phyloP scores from a whole-genome alignment of 768 basidiomycete genomes.

The Chalciporus chontae region DNA sequence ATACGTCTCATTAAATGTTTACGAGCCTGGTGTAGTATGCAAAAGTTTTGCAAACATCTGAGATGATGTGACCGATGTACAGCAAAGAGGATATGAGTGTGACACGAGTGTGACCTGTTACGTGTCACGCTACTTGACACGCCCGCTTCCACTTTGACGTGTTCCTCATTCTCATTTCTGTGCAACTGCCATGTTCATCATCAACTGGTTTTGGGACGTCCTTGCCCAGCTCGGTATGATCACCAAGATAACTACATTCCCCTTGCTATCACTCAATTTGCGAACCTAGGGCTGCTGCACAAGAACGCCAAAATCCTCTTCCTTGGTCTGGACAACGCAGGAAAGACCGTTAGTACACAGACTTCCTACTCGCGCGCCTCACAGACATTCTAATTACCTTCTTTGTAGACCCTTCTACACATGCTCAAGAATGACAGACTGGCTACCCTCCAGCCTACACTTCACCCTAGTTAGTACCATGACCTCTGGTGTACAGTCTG shows the following conservation, averaged over 20 bases:
- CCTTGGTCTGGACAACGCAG: conserved; percentile 97
- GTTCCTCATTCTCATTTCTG: conserved; percentile 18
- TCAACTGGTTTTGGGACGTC: conserved; percentile 97
- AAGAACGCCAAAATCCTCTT: conserved; percentile 99
- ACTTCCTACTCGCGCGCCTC: neutral
- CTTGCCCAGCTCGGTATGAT: conserved; percentile 85
- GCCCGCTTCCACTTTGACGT: conserved; percentile 14
- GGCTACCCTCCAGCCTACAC: conserved; percentile 95
- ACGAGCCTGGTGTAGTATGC: neutral
- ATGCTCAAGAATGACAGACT: conserved; percentile 99
- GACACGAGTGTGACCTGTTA: conserved; percentile 4
- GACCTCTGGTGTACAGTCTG: neutral
- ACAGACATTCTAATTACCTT: conserved; percentile 3
- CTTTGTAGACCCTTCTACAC: conserved; percentile 81
- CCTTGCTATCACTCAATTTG: neutral
- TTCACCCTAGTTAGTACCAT: conserved; percentile 84
- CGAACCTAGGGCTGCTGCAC: conserved; percentile 70
- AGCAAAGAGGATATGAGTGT: too few relatives aligned
- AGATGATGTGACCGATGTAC: too few relatives aligned
- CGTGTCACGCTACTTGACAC: conserved; percentile 20
- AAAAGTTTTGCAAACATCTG: too few relatives aligned
- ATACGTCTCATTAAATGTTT: neutral
- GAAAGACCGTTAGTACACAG: conserved; percentile 78
- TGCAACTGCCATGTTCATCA: conserved; percentile 62
- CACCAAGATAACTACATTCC: neutral